Conservation (phyloP, 163 green algal species). For the Chloroidium sp. region DNA sequence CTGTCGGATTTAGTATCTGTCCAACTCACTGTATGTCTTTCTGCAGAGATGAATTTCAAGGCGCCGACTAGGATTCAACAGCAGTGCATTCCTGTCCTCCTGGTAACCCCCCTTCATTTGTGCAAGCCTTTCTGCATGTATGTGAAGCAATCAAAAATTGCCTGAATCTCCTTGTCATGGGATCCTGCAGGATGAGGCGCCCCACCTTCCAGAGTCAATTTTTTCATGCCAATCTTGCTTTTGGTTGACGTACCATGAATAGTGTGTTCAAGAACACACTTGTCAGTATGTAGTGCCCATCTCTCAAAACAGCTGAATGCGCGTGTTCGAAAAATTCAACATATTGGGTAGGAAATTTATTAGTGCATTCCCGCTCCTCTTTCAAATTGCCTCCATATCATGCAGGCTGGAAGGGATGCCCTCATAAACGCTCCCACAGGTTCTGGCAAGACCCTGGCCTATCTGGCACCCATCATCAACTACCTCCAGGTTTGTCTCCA, state of each 20-base stretch:
- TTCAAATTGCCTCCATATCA: background rate
- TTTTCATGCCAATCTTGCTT: background rate
- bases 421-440: slow-evolving; percentile 63
- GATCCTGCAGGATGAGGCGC: background rate
- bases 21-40: background rate
- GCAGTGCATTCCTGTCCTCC: slow-evolving; percentile 31
- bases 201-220: background rate
- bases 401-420: slow-evolving; percentile 35
- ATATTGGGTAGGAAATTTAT: background rate
- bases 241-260: no score
- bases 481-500: slow-evolving; percentile 23
- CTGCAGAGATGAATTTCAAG: slow-evolving; percentile 20
- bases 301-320: no score
- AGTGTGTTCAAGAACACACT: no score
- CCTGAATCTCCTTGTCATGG: background rate
- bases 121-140: background rate
- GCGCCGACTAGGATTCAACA: slow-evolving; percentile 43
- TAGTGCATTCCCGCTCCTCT: background rate
- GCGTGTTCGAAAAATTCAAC: background rate
- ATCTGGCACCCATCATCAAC: slow-evolving; percentile 60
- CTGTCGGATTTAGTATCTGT: background rate
- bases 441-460: slow-evolving; percentile 72
- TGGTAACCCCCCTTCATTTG: slow-evolving; percentile 14
- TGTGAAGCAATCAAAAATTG: background rate
- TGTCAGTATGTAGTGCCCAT: no score